phyloP scores from a whole-genome alignment of 352 stramenopile species.

The Blastocystis sp. region DNA sequence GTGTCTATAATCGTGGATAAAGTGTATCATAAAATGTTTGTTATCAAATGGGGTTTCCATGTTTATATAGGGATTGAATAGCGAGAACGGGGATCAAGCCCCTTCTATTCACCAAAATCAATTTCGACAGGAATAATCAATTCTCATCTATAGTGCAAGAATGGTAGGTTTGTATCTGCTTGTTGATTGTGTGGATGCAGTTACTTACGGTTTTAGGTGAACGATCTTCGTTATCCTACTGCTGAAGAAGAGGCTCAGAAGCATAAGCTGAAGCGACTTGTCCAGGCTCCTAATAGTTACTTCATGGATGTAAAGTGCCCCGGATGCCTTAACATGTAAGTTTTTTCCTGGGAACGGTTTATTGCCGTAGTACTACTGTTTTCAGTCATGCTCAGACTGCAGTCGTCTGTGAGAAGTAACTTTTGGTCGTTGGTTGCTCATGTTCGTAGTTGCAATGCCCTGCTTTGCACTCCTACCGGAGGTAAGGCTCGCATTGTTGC shows the following conservation, averaged over 20 bases:
- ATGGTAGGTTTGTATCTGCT: conserved; percentile 1
- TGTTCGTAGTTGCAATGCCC: conserved; percentile 44
- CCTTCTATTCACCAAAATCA: neutral
- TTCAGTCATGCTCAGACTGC: conserved; percentile 90
- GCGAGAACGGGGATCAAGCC: neutral
- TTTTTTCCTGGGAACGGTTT: neutral
- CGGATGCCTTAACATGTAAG: conserved; percentile 96
- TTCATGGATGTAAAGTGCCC: conserved; percentile 99
- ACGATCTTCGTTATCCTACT: conserved; percentile 91
- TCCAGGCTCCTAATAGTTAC: conserved; percentile 97
- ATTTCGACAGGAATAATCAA: conserved; percentile 50
- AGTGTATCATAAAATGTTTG: neutral
- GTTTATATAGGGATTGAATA: neutral
- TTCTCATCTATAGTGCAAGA: neutral
- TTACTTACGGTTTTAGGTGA: conserved; percentile 34
- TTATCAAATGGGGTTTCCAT: neutral
- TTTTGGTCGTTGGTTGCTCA: neutral
- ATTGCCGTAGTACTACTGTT: conserved; percentile 81
- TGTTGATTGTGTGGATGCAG: neutral
- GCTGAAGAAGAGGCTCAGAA: conserved; percentile 86
- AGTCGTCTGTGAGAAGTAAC: conserved; percentile 64
- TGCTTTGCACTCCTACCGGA: conserved; percentile 55
- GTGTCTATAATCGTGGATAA: neutral
- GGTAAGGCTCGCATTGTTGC: conserved; percentile 51
- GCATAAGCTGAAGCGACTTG: conserved; percentile 98